Percentiles rank a stretch among this genome's conserved stretches.
These are phyloP conservation scores for Amoebophrya sp. DNA, from an alignment of 169 alveolate genomes.

Conservation along the genomic window DNA sequence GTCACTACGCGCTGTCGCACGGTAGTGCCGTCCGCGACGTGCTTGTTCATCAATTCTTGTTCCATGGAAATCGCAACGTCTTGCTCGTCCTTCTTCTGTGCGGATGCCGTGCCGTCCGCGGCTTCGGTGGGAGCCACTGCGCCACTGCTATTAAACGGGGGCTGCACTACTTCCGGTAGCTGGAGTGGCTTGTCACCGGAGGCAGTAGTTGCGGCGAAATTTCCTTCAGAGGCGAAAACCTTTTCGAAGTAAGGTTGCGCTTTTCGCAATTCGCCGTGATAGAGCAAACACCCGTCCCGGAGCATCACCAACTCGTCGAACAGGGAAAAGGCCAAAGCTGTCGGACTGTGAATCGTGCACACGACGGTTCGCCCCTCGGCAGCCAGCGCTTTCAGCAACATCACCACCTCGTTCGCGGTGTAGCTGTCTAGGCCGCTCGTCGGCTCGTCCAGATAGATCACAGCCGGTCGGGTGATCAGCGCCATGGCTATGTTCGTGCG, in stretches of 20 bases:
- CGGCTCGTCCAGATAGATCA: conserved; percentile 79
- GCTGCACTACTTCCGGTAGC: too few relatives aligned
- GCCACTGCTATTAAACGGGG: too few relatives aligned
- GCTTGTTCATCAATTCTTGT: too few relatives aligned
- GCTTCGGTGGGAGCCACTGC: too few relatives aligned
- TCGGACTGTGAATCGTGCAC: conserved; percentile 66
- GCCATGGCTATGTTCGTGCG: conserved; percentile 76
- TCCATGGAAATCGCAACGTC: too few relatives aligned
- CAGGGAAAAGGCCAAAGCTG: conserved; percentile 56
- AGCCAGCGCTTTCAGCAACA: conserved; percentile 59
- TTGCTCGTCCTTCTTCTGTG: too few relatives aligned
- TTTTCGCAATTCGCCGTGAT: not conserved
- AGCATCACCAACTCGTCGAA: conserved; percentile 50
- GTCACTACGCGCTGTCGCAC: too few relatives aligned
- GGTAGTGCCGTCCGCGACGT: too few relatives aligned
- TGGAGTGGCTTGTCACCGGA: too few relatives aligned
- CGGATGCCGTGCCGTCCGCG: too few relatives aligned
- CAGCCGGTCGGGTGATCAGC: conserved; percentile 67
- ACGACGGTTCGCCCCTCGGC: not conserved
- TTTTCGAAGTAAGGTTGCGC: not conserved
- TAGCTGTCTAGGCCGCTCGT: conserved; percentile 79
- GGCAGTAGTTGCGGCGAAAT: too few relatives aligned
- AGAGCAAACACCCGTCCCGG: not conserved
- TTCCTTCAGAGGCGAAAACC: too few relatives aligned
- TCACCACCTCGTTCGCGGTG: conserved; percentile 64